Evolutionary conservation across 164 flowering plant species (phyloP).

Genomic region (Chloranthus sessilifolius): DNA sequence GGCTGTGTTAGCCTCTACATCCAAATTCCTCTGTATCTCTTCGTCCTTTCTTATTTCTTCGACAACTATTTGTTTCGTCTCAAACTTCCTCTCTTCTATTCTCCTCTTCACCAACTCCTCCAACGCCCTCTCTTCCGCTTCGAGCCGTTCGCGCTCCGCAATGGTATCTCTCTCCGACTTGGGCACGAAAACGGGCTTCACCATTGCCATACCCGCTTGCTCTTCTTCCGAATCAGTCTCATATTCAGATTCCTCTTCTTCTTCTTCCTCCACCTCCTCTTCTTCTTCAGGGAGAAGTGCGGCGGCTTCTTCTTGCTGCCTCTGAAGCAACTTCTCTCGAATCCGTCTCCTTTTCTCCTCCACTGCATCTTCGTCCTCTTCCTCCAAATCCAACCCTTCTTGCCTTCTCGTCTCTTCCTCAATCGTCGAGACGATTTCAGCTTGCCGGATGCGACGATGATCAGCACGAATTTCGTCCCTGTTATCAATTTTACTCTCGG

Average conservation of each 20-base stretch:
- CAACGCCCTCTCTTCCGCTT: slow-evolving; percentile 66
- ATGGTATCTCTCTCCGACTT: slow-evolving; percentile 81
- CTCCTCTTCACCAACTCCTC: slow-evolving; percentile 61
- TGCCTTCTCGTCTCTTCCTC: slow-evolving; percentile 71
- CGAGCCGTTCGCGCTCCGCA: slow-evolving; percentile 78
- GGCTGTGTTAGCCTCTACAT: slow-evolving; percentile 55
- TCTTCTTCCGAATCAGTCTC: slow-evolving; percentile 95
- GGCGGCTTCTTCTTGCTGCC: slow-evolving; percentile 49
- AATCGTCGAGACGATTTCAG: slow-evolving; percentile 80
- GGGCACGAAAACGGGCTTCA: slow-evolving; percentile 82
- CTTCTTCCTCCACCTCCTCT: slow-evolving; percentile 55
- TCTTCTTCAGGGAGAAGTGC: slow-evolving; percentile 49
- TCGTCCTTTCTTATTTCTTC: slow-evolving; percentile 68
- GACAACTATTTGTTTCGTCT: slow-evolving; percentile 72
- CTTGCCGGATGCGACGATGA: slow-evolving; percentile 79
- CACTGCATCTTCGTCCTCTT: slow-evolving; percentile 75
- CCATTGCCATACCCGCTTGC: slow-evolving; percentile 54
- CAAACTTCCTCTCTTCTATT: slow-evolving; percentile 56
- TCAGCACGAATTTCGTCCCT: slow-evolving; percentile 75
- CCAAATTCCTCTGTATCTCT: slow-evolving; percentile 65
- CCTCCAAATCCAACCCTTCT: slow-evolving; percentile 58
- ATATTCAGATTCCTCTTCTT: slow-evolving; percentile 86
- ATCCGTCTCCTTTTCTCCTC: slow-evolving; percentile 68
- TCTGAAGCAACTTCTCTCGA: slow-evolving; percentile 52
- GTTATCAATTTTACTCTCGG: slow-evolving; percentile 60